These are phyloP conservation scores for Sugiyamaella neomexicana DNA, from an alignment of 1,139 yeast species.

Conservation along the genomic window DNA sequence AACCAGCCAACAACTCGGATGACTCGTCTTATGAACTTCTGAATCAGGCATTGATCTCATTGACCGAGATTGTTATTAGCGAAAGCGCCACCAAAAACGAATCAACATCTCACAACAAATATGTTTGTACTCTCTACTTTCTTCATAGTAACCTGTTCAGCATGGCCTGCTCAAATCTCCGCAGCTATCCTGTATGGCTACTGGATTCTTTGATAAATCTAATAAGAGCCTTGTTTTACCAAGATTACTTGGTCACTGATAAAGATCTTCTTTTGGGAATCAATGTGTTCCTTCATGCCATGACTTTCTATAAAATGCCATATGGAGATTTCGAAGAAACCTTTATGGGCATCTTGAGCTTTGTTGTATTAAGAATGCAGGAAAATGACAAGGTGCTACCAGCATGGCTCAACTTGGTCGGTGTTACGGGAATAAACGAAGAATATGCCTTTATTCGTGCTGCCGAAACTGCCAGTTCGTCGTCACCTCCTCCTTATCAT, in stretches of 20 bases:
- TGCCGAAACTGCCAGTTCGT: slow-evolving; percentile 2
- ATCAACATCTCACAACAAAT: slow-evolving; percentile 1
- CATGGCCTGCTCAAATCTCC: slow-evolving; percentile 22
- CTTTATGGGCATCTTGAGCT: slow-evolving; percentile 26
- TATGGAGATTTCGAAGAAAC: slow-evolving; percentile 24
- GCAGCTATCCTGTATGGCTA: slow-evolving; percentile 21
- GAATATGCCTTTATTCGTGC: slow-evolving; percentile 6
- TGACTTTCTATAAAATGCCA: slow-evolving; percentile 20
- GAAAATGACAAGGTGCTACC: slow-evolving; percentile 23
- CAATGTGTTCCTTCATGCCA: slow-evolving; percentile 25
- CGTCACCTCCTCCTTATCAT: slow-evolving; percentile 16
- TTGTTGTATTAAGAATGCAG: slow-evolving; percentile 29
- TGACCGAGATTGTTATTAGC: slow-evolving; percentile 17
- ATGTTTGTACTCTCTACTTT: slow-evolving; percentile 26
- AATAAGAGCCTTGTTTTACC: slow-evolving; percentile 25
- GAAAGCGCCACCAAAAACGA: slow-evolving; percentile 14
- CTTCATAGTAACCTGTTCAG: slow-evolving; percentile 24
- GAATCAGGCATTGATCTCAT: slow-evolving; percentile 10
- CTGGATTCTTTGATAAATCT: slow-evolving; percentile 23
- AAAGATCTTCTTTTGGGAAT: slow-evolving; percentile 24
- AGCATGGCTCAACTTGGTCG: slow-evolving; percentile 25
- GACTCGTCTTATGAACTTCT: slow-evolving; percentile 10
- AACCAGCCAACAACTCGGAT: background rate
- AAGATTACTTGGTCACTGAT: slow-evolving; percentile 23
- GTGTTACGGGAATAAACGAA: slow-evolving; percentile 7